Base-by-base conservation (phyloP, 2,329 filamentous ascomycete genomes). In the Aspergillus niger region DNA sequence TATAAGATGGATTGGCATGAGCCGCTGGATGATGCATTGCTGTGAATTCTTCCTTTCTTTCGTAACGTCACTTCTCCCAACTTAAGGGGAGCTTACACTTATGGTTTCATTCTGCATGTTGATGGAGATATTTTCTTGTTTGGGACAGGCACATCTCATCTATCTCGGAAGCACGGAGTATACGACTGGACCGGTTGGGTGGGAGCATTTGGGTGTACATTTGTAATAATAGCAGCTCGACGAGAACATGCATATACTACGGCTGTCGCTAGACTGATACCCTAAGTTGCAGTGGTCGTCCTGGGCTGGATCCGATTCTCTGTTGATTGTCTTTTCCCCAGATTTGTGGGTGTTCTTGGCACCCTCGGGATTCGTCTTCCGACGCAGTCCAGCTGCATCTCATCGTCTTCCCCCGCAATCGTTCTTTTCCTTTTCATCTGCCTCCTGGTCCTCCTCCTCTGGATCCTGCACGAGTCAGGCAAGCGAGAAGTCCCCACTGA, bases 1-100 rank as follows among this genome's bases (percentile, higher is more conserved):
- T 63, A 65, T 59, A 65, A 65, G 48, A 55, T 62, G 63, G 52
- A 6, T 49, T 56, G 58, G 59, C 38, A 44, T 55, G 49, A 50
- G 54, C 53, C 30, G 55, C 47, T 32, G 43, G 39, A 32, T 39
- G 39, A 22, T 20, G 20, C 41, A 22, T 24, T 17, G 10, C 41
- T 24, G 17, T 24, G 32, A 13, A 17, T 13, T 56, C 44, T 32
- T 7, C 10, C 24, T 24, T 56, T 59, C 43, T 47, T 51, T 54
- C 39, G 57, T 51, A 43, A 49, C 41, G 11, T 28, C 44, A 41
- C 8, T 22, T 61, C 13, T 36, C 28, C 32, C 11, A 13, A 5
- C 5, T 6, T 36, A 36, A 36, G 32, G 32, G 32, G 32, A 5
- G 28, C 11, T 36, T 36, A 36, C 11, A 36, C 2, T 11, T 4